phyloP scores from a whole-genome alignment of 202 grass and related monocot genomes.

The Carex arenaria region DNA sequence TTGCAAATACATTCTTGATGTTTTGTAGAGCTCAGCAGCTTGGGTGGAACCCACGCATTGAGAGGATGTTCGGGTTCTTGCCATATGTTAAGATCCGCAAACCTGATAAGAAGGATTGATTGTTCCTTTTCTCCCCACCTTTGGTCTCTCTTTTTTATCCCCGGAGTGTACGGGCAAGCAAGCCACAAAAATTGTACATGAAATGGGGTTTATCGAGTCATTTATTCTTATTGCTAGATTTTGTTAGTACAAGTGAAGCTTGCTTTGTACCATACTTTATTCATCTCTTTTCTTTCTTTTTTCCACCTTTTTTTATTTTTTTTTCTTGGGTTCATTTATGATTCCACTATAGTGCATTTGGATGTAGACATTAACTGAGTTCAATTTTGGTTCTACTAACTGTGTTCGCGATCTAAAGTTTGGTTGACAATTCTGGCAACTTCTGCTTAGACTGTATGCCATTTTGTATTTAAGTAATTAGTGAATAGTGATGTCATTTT shows the following conservation, averaged over 20 bases:
- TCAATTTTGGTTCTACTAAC: constrained; percentile 21
- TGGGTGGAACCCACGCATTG: constrained; percentile 56
- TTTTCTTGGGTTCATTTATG: not conserved
- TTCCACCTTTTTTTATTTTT: too few species aligned
- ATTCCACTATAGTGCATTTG: not conserved
- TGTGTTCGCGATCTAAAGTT: not conserved
- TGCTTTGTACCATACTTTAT: constrained; percentile 64
- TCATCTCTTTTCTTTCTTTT: not conserved
- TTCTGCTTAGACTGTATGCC: not conserved
- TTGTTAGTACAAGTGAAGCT: constrained; percentile 39
- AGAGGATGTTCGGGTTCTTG: constrained; percentile 51
- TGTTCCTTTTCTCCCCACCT: not conserved
- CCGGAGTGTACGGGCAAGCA: constrained; percentile 32
- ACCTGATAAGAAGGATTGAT: constrained; percentile 64
- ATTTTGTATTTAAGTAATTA: not conserved
- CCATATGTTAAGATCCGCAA: constrained; percentile 86
- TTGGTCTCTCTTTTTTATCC: constrained; percentile 20
- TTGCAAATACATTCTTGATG: constrained; percentile 85
- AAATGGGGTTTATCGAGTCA: constrained; percentile 43
- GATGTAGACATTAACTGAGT: constrained; percentile 20
- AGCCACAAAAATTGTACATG: constrained; percentile 42
- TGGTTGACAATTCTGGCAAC: not conserved
- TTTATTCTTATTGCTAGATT: constrained; percentile 55
- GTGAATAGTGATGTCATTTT: not conserved
- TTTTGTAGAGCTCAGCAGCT: constrained; percentile 82